Percentiles rank a stretch among this genome's conserved stretches.
Conservation (phyloP, 331 rosid species). For the Quercus lobata region DNA sequence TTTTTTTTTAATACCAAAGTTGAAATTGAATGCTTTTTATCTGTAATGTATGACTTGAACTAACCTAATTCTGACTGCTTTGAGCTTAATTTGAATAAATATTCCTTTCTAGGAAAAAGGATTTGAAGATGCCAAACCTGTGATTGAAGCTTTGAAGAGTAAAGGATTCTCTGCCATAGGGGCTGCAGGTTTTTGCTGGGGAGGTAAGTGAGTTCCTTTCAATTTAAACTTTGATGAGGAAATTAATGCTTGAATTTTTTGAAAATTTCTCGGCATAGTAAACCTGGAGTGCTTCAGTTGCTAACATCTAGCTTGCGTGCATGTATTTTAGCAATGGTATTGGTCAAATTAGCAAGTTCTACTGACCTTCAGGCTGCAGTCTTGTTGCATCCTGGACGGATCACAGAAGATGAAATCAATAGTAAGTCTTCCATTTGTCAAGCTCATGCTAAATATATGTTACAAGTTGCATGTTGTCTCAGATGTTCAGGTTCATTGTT, state of each 20-base stretch:
- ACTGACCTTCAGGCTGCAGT: constrained; percentile 46
- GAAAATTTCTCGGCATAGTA: not conserved
- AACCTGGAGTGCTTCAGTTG: not conserved
- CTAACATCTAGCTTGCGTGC: not conserved
- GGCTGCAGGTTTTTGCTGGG: constrained; percentile 60
- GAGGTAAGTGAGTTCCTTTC: constrained; percentile 25
- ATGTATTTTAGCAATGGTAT: constrained; percentile 57
- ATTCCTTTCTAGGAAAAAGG: constrained; percentile 30
- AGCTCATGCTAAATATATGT: not conserved
- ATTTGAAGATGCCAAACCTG: constrained; percentile 37
- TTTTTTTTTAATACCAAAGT: not conserved
- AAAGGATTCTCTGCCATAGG: constrained; percentile 48
- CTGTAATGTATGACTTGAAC: not conserved
- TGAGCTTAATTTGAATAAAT: not conserved
- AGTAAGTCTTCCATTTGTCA: constrained; percentile 26
- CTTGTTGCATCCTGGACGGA: constrained; percentile 51
- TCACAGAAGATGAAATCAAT: constrained; percentile 61
- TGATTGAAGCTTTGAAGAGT: constrained; percentile 41
- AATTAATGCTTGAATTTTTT: not conserved
- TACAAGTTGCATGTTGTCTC: not conserved
- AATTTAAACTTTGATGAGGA: not conserved
- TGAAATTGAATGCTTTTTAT: not conserved
- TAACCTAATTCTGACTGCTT: not conserved
- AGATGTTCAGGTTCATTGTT: not conserved
- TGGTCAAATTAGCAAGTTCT: constrained; percentile 44